Evolutionary conservation across 106 monocot species (phyloP).

Genomic region (Apostasia ramifera): DNA sequence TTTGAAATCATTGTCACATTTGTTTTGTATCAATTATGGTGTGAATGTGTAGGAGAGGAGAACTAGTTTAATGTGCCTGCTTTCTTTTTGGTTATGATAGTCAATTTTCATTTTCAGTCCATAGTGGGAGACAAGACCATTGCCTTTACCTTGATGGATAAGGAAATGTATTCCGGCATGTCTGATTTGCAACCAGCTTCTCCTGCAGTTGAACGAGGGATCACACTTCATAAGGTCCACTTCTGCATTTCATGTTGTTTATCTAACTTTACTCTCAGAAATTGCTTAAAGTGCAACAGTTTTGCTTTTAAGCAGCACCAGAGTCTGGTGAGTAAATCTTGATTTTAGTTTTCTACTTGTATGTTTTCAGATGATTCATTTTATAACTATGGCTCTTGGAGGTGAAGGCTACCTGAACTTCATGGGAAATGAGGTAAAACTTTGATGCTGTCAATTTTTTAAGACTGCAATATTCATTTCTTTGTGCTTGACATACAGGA

Average conservation of each 20-base stretch:
- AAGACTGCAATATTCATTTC: too few species aligned
- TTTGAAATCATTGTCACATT: too few species aligned
- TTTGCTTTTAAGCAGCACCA: too few species aligned
- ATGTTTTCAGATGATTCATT: slow-evolving; percentile 81
- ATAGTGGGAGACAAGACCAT: slow-evolving; percentile 95
- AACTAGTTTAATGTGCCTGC: too few species aligned
- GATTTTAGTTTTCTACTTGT: slow-evolving; percentile 8
- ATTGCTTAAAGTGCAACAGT: too few species aligned
- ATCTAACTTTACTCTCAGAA: too few species aligned
- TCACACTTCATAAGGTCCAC: slow-evolving; percentile 85
- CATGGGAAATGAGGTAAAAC: slow-evolving; percentile 90
- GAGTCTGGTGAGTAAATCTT: not conserved
- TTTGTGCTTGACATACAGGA: too few species aligned
- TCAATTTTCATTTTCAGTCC: slow-evolving; percentile 32
- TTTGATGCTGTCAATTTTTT: not conserved
- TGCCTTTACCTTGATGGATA: slow-evolving; percentile 81
- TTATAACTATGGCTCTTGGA: slow-evolving; percentile 89
- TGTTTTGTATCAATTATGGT: too few species aligned
- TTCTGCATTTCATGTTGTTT: not conserved
- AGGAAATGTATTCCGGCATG: slow-evolving; percentile 91
- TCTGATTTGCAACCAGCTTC: slow-evolving; percentile 77
- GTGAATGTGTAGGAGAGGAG: too few species aligned
- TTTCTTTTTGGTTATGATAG: too few species aligned
- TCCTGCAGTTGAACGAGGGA: slow-evolving; percentile 70
- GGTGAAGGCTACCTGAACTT: slow-evolving; percentile 97